phyloP scores from a whole-genome alignment of 495 filamentous ascomycete genomes.

The Xylaria scruposa region DNA sequence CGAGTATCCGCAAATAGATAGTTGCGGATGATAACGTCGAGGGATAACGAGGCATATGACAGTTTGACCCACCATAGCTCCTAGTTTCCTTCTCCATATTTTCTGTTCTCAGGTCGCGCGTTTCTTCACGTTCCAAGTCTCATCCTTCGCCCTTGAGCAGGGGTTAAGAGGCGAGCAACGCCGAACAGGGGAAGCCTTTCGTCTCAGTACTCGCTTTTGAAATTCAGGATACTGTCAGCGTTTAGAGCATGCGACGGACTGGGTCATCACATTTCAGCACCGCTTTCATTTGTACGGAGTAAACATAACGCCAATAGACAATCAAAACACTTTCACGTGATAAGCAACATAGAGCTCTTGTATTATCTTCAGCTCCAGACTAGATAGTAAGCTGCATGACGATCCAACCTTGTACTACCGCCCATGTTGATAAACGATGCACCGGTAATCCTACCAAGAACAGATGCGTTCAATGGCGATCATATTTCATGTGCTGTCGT shows the following conservation, averaged over 20 bases:
- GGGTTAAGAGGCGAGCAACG: slow-evolving; percentile 45
- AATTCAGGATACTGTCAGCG: slow-evolving; percentile 18
- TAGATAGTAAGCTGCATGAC: slow-evolving; percentile 34
- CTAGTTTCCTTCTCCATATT: slow-evolving; percentile 23
- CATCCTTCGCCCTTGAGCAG: slow-evolving; percentile 41
- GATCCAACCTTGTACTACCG: slow-evolving; percentile 34
- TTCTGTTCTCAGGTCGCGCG: slow-evolving; percentile 14
- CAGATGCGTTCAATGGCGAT: slow-evolving; percentile 33
- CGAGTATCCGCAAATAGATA: slow-evolving; percentile 20
- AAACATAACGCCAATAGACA: slow-evolving; percentile 1
- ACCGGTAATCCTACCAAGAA: slow-evolving; percentile 37
- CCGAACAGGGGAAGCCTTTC: slow-evolving; percentile 35
- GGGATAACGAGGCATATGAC: slow-evolving; percentile 11
- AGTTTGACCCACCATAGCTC: slow-evolving; percentile 22
- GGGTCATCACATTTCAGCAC: slow-evolving; percentile 13
- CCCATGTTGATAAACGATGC: slow-evolving; percentile 34
- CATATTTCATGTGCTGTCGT: slow-evolving; percentile 32
- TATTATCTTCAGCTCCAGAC: slow-evolving; percentile 24
- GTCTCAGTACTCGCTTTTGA: slow-evolving; percentile 32
- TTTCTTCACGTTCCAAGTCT: slow-evolving; percentile 38
- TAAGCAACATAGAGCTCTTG: slow-evolving; percentile 18
- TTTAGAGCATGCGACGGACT: slow-evolving; percentile 10
- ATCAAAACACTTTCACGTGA: slow-evolving; percentile 9
- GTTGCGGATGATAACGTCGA: slow-evolving; percentile 9
- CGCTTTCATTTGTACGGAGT: not conserved